A percentile compares a stretch with the other conserved stretches of the same genome.
Evolutionary conservation across 176 grass and related monocot genomes (phyloP).

Genomic region (Thinopyrum elongatum): DNA sequence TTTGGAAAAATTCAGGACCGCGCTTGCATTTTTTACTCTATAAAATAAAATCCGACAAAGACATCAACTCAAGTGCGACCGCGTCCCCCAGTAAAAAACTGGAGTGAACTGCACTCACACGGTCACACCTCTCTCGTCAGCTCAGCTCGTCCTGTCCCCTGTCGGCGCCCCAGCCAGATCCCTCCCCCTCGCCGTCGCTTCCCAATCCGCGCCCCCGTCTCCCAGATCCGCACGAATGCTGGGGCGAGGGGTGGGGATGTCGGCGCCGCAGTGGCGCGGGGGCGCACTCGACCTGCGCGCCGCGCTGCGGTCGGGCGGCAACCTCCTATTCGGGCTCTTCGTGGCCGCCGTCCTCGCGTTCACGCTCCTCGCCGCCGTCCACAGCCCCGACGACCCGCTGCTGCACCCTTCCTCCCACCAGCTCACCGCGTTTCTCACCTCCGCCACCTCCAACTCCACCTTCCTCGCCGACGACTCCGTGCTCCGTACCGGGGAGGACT

Average conservation of each 20-base stretch:
- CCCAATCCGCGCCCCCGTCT: not conserved
- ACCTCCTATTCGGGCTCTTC: conserved; percentile 88
- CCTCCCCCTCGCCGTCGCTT: conserved; percentile 6
- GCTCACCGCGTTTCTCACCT: conserved; percentile 83
- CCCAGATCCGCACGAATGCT: conserved; percentile 50
- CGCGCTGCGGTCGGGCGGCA: conserved; percentile 57
- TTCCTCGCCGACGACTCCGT: conserved; percentile 72
- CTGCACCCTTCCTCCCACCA: conserved; percentile 75
- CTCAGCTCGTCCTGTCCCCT: not conserved
- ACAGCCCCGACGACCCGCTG: conserved; percentile 88
- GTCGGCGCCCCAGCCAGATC: conserved; percentile 47
- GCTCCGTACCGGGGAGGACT: conserved; percentile 94
- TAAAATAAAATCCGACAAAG: not conserved
- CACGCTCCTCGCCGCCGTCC: conserved; percentile 83
- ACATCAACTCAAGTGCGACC: not conserved
- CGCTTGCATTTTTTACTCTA: no score
- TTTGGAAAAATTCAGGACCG: no score
- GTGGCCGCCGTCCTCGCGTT: conserved; percentile 82
- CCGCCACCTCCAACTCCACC: conserved; percentile 75
- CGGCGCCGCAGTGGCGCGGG: conserved; percentile 44
- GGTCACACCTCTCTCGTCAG: not conserved
- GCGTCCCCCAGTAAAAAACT: not conserved
- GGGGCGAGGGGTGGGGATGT: conserved; percentile 26
- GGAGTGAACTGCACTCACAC: not conserved
- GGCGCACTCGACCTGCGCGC: conserved; percentile 43